These are phyloP conservation scores for Leccinum olivaceopallidum DNA, from an alignment of 768 basidiomycete genomes.

Conservation along the genomic window DNA sequence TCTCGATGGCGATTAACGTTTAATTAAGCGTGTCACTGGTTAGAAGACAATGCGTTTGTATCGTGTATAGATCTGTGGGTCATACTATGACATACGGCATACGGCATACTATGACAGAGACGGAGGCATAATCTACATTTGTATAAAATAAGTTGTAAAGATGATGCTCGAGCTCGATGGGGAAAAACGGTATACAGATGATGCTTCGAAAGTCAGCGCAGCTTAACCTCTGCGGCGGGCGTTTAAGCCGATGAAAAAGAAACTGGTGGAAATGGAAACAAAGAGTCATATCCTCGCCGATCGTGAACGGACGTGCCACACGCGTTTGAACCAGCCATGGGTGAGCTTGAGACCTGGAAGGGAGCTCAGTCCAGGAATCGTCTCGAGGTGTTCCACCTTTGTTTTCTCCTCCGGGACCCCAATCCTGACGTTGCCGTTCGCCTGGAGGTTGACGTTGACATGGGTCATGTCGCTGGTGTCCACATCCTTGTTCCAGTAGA, in stretches of 20 bases:
- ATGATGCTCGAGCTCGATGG: background rate
- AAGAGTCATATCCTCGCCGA: constrained; percentile 21
- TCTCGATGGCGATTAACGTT: background rate
- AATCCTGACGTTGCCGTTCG: background rate
- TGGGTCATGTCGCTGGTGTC: constrained; percentile 35
- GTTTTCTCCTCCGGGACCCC: constrained; percentile 4
- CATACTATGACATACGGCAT: background rate
- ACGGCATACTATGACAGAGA: background rate
- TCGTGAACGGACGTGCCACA: constrained; percentile 34
- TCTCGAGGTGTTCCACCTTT: constrained; percentile 23
- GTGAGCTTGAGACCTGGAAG: constrained; percentile 26
- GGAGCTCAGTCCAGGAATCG: constrained; percentile 21
- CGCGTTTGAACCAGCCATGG: constrained; percentile 34
- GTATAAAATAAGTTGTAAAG: constrained; percentile 8
- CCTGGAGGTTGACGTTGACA: background rate
- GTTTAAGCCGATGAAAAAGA: constrained; percentile 4
- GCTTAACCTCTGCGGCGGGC: background rate
- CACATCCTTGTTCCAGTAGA: constrained; percentile 49
- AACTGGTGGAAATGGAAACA: no score
- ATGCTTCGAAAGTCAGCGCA: constrained; percentile 16
- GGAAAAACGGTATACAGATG: background rate
- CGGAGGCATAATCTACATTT: constrained; percentile 3
- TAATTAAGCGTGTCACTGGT: background rate
- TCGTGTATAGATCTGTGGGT: constrained; percentile 2
- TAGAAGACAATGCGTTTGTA: constrained; percentile 10